A percentile compares a stretch with the other conserved stretches of the same genome.
Conservation (phyloP, 495 filamentous ascomycete genomes). For the Collariella sp. region DNA sequence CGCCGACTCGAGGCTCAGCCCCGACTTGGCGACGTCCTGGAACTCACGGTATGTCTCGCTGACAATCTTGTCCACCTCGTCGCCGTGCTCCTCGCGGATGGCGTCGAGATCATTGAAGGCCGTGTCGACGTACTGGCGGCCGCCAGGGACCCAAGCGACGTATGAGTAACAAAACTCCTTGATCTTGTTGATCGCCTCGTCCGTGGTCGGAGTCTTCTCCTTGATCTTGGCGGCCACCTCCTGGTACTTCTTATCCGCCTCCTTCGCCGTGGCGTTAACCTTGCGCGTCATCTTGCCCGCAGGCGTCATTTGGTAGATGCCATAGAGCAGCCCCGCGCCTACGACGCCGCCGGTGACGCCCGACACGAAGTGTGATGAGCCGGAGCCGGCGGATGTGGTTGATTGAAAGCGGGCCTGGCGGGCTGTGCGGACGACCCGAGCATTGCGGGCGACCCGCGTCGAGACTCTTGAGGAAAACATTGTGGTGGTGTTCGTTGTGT, state of each 20-base stretch:
- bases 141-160: slow-evolving; percentile 59
- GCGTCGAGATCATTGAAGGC: slow-evolving; percentile 56
- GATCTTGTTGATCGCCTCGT: slow-evolving; percentile 50
- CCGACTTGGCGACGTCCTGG: slow-evolving; percentile 39
- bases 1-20: slow-evolving; percentile 45
- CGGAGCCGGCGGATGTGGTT: slow-evolving; percentile 14
- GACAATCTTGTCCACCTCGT: slow-evolving; percentile 56
- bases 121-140: slow-evolving; percentile 47
- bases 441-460: neutral
- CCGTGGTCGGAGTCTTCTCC: slow-evolving; percentile 47
- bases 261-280: slow-evolving; percentile 41
- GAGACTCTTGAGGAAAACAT: neutral
- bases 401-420: slow-evolving; percentile 7
- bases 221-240: slow-evolving; percentile 43
- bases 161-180: slow-evolving; percentile 51
- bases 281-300: slow-evolving; percentile 38
- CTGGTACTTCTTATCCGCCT: slow-evolving; percentile 46
- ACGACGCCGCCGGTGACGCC: slow-evolving; percentile 41
- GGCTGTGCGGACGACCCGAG: neutral
- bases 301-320: slow-evolving; percentile 51
- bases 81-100: slow-evolving; percentile 47
- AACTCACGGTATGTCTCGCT: slow-evolving; percentile 52
- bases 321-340: slow-evolving; percentile 31
- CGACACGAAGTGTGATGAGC: slow-evolving; percentile 41
- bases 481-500: neutral